Percentiles rank a stretch among this genome's conserved stretches.
phyloP scores from a whole-genome alignment of 129 eudicot species.

The Arctium lappa region DNA sequence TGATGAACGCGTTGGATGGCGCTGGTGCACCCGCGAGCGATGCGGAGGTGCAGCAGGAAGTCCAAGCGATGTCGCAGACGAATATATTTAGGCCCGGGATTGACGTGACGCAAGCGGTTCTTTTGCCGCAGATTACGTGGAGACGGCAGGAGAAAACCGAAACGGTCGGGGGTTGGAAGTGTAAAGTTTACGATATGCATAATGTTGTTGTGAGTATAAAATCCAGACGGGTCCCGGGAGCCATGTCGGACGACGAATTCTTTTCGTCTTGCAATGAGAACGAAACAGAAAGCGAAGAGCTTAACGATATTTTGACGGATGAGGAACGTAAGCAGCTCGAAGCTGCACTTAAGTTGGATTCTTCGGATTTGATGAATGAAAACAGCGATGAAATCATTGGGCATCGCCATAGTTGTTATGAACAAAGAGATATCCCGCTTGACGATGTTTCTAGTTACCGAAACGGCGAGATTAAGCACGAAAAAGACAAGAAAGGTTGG shows the following conservation, averaged over 20 bases:
- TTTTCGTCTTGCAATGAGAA: constrained; percentile 60
- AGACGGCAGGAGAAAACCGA: constrained; percentile 73
- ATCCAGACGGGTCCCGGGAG: constrained; percentile 89
- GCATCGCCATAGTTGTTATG: constrained; percentile 73
- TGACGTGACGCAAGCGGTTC: constrained; percentile 84
- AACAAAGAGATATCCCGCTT: constrained; percentile 50
- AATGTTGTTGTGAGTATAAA: constrained; percentile 79
- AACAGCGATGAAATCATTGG: constrained; percentile 38
- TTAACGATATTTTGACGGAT: constrained; percentile 63
- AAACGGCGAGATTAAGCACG: constrained; percentile 46
- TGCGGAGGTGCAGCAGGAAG: constrained; percentile 81
- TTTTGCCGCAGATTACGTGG: constrained; percentile 79
- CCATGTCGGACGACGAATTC: constrained; percentile 86
- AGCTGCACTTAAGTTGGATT: constrained; percentile 65
- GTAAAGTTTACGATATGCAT: constrained; percentile 88
- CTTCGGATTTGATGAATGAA: constrained; percentile 47
- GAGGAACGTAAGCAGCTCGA: constrained; percentile 83
- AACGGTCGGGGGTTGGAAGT: constrained; percentile 71
- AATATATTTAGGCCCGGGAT: constrained; percentile 85
- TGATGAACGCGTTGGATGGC: constrained; percentile 82
- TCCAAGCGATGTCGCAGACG: constrained; percentile 77
- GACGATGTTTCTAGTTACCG: constrained; percentile 41
- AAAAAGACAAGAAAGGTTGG: constrained; percentile 79
- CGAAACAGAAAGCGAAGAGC: constrained; percentile 68
- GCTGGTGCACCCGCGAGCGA: constrained; percentile 83